Evolutionary conservation across 2,329 filamentous ascomycete species (phyloP).

Genomic region (Didymellaceae sp.): DNA sequence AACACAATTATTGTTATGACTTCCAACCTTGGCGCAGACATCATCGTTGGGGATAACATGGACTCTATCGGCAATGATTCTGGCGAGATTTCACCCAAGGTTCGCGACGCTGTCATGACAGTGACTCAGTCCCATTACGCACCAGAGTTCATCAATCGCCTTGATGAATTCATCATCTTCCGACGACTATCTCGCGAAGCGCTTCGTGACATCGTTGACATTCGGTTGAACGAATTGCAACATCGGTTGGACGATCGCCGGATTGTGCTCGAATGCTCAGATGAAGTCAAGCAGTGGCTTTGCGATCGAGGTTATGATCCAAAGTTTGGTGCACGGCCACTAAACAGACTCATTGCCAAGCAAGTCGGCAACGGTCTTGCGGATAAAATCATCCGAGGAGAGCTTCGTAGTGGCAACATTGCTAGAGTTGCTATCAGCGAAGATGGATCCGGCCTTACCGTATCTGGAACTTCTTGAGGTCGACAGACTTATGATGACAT

Average conservation of each 20-base stretch:
- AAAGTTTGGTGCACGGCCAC: constrained; percentile 84
- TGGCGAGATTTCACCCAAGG: constrained; percentile 73
- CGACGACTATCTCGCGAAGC: constrained; percentile 80
- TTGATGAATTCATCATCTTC: constrained; percentile 97
- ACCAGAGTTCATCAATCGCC: constrained; percentile 94
- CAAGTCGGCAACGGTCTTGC: constrained; percentile 89
- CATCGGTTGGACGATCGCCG: constrained; percentile 81
- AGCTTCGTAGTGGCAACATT: constrained; percentile 76
- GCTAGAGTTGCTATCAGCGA: constrained; percentile 74
- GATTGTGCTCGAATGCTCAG: constrained; percentile 74
- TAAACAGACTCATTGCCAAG: constrained; percentile 89
- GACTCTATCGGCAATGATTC: constrained; percentile 62
- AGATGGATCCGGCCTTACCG: constrained; percentile 43
- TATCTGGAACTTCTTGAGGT: constrained; percentile 23
- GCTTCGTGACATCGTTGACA: constrained; percentile 91
- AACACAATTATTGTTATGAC: constrained; percentile 97
- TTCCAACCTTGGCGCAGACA: constrained; percentile 91
- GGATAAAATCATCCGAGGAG: constrained; percentile 87
- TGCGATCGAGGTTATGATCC: constrained; percentile 90
- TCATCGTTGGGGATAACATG: constrained; percentile 78
- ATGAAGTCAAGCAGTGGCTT: constrained; percentile 82
- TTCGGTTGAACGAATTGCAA: constrained; percentile 85
- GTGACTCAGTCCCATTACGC: constrained; percentile 77
- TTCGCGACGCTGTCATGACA: constrained; percentile 85
- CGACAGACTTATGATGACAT: constrained; percentile 27